These are phyloP conservation scores for Populus euphratica DNA, from an alignment of 345 rosid genomes.

Conservation along the genomic window DNA sequence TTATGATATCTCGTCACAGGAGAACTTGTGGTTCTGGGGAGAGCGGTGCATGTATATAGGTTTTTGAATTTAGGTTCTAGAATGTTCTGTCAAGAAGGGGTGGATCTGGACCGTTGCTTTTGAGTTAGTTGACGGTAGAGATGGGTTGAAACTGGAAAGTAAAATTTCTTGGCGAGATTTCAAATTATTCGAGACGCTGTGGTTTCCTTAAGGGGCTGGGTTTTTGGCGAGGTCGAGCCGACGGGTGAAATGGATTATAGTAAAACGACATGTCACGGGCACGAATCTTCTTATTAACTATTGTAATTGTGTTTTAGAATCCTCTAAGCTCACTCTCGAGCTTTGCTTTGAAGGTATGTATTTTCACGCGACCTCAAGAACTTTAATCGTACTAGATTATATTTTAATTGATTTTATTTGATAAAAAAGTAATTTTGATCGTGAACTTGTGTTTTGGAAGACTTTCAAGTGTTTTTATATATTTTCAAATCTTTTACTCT, in stretches of 20 bases:
- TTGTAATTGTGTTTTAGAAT: too few relatives aligned
- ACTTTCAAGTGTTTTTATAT: too few relatives aligned
- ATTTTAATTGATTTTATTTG: too few relatives aligned
- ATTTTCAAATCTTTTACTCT: too few relatives aligned
- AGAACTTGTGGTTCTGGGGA: not conserved
- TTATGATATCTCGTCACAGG: too few relatives aligned
- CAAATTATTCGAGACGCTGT: not conserved
- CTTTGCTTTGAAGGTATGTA: too few relatives aligned
- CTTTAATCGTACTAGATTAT: too few relatives aligned
- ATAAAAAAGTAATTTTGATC: too few relatives aligned
- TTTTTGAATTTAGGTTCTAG: conserved; percentile 13
- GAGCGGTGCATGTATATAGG: not conserved
- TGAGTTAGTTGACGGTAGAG: conserved; percentile 1
- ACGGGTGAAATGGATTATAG: not conserved
- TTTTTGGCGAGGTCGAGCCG: not conserved
- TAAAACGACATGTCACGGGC: not conserved
- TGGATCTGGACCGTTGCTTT: conserved; percentile 17
- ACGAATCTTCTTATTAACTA: too few relatives aligned
- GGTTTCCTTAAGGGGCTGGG: not conserved
- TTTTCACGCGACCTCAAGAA: too few relatives aligned
- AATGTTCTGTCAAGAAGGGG: conserved; percentile 17
- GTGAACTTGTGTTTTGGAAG: too few relatives aligned
- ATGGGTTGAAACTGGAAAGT: not conserved
- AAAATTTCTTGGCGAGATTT: not conserved
- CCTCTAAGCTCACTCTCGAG: too few relatives aligned